phyloP scores from a whole-genome alignment of 1,284 basidiomycete genomes.

The Anthracocystis panici-leucophaei region DNA sequence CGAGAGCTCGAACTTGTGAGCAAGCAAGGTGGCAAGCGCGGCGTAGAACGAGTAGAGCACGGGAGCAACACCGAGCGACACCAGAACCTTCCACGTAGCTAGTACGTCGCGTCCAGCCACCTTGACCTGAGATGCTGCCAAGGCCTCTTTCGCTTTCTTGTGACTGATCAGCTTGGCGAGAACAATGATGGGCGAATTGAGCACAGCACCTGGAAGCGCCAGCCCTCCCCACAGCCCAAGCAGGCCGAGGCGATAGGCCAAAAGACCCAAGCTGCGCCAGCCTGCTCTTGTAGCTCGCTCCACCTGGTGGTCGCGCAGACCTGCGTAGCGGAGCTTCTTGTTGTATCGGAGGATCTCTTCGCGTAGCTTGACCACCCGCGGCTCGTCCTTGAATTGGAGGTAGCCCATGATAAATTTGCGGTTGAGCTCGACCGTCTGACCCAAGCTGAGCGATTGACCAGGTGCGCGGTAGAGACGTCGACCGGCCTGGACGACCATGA shows the following conservation, averaged over 20 bases:
- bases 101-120: conserved; percentile 94
- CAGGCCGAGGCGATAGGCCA: conserved; percentile 85
- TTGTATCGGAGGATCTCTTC: conserved; percentile 93
- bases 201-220: conserved; percentile 91
- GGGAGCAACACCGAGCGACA: conserved; percentile 90
- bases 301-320: conserved; percentile 98
- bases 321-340: conserved; percentile 87
- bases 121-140: conserved; percentile 95
- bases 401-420: conserved; percentile 95
- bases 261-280: conserved; percentile 87
- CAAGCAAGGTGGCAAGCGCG: conserved; percentile 79
- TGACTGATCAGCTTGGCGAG: conserved; percentile 88
- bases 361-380: conserved; percentile 84
- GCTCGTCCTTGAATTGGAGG: conserved; percentile 89
- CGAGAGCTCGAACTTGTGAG: conserved; percentile 73
- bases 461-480: conserved; percentile 94
- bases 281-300: conserved; percentile 75
- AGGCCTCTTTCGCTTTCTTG: conserved; percentile 94
- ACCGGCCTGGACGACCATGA: conserved; percentile 97
- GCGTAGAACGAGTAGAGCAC: conserved; percentile 78
- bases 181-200: conserved; percentile 96
- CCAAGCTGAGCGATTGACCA: conserved; percentile 90
- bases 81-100: conserved; percentile 97
- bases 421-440: conserved; percentile 97
- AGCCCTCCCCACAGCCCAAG: conserved; percentile 86